Evolutionary conservation across 2,329 filamentous ascomycete genomes (phyloP).

Genomic region (Davidsoniella eucalypti): DNA sequence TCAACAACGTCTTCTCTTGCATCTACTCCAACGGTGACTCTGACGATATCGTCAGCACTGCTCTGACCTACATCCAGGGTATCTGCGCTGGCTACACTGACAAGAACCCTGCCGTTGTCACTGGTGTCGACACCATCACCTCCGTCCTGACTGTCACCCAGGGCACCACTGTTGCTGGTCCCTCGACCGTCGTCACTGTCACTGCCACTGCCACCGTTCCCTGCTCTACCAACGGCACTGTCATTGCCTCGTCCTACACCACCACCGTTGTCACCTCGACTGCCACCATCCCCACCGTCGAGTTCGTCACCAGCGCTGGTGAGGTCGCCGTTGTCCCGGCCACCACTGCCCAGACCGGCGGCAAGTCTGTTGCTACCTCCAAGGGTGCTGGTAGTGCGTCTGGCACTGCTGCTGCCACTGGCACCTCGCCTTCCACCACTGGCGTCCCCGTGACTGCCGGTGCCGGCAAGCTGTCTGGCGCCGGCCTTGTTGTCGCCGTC

Average conservation of each 20-base stretch:
- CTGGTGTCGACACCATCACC: slow-evolving; percentile 49
- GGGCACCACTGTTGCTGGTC: slow-evolving; percentile 25
- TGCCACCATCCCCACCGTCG: slow-evolving; percentile 36
- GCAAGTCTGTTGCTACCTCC: slow-evolving; percentile 2
- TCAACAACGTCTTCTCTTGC: slow-evolving; percentile 65
- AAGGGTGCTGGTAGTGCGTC: slow-evolving; percentile 1
- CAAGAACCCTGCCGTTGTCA: slow-evolving; percentile 73
- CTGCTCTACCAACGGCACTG: slow-evolving; percentile 18
- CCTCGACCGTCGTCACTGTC: slow-evolving; percentile 34
- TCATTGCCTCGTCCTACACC: slow-evolving; percentile 28
- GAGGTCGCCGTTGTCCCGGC: slow-evolving; percentile 12
- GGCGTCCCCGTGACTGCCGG: slow-evolving; percentile 11
- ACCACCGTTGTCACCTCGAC: slow-evolving; percentile 35
- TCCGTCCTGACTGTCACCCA: slow-evolving; percentile 41
- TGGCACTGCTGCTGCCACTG: slow-evolving; percentile 7
- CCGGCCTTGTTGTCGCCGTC: slow-evolving; percentile 1
- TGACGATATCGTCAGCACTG: slow-evolving; percentile 48
- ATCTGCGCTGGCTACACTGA: slow-evolving; percentile 66
- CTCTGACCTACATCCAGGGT: slow-evolving; percentile 74
- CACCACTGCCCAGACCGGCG: slow-evolving; percentile 13
- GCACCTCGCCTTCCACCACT: slow-evolving; percentile 5
- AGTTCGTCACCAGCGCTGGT: slow-evolving; percentile 23
- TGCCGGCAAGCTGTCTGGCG: slow-evolving; percentile 9
- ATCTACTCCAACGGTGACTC: slow-evolving; percentile 58
- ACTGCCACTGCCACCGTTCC: slow-evolving; percentile 21